Conservation (phyloP, 1,284 basidiomycete genomes). For the Irpex sp. region DNA sequence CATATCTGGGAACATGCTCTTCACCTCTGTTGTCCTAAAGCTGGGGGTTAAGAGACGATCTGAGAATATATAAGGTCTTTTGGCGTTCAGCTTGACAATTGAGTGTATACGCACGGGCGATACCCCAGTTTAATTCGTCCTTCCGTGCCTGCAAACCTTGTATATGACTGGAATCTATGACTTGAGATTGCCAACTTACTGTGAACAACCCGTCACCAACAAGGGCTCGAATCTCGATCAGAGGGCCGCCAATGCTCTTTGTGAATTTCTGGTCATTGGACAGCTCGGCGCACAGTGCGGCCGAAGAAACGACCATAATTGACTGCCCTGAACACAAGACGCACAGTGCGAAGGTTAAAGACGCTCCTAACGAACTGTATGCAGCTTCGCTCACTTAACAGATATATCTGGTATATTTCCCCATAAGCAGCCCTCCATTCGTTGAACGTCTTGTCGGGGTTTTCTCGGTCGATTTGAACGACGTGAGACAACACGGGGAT, state of each 20-base stretch:
- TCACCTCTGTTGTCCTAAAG: conserved; percentile 43
- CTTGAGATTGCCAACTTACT: conserved; percentile 17
- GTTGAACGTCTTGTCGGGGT: neutral
- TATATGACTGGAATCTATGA: too few species aligned
- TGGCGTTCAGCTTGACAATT: too few species aligned
- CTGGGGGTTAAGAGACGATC: conserved; percentile 53
- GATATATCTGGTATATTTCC: neutral
- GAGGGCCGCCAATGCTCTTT: conserved; percentile 33
- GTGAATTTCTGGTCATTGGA: conserved; percentile 43
- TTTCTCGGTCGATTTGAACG: neutral
- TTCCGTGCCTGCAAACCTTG: conserved; percentile 36
- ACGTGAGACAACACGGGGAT: neutral
- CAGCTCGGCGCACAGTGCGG: conserved; percentile 25
- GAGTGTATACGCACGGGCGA: conserved; percentile 34
- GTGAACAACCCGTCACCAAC: conserved; percentile 45
- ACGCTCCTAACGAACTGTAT: neutral
- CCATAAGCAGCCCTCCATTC: neutral
- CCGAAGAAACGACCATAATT: neutral
- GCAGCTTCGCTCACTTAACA: neutral
- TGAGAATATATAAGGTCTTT: conserved; percentile 8
- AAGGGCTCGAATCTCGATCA: conserved; percentile 38
- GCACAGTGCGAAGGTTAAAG: neutral
- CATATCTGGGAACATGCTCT: conserved; percentile 49
- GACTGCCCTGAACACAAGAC: neutral
- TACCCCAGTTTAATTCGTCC: conserved; percentile 37